A percentile compares a stretch with the other conserved stretches of the same genome.
Conservation (phyloP, 1,284 basidiomycete species). For the Cryptococcus jaspeensis region DNA sequence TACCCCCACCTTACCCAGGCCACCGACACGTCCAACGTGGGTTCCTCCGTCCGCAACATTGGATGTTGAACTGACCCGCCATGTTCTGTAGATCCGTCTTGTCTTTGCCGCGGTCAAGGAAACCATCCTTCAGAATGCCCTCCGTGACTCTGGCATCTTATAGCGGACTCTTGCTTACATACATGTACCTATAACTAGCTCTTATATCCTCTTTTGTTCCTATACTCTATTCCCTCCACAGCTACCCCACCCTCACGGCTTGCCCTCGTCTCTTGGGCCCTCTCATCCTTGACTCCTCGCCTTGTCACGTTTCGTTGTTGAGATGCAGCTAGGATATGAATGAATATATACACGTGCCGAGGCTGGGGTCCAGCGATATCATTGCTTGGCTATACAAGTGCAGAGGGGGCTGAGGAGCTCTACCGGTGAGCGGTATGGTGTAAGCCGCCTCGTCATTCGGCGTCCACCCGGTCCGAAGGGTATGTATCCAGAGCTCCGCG, state of each 20-base stretch:
- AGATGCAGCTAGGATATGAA: too few relatives aligned
- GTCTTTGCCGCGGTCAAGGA: conserved; percentile 98
- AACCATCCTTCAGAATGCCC: conserved; percentile 75
- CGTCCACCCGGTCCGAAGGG: too few relatives aligned
- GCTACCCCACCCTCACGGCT: neutral
- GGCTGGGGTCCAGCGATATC: too few relatives aligned
- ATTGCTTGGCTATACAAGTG: too few relatives aligned
- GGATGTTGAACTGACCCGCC: neutral
- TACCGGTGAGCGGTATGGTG: too few relatives aligned
- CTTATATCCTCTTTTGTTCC: neutral
- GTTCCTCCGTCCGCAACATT: conserved; percentile 43
- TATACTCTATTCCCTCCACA: neutral
- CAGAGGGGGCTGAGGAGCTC: too few relatives aligned
- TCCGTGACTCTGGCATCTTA: conserved; percentile 50
- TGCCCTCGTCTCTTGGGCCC: neutral
- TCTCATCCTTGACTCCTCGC: too few relatives aligned
- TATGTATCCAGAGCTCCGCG: too few relatives aligned
- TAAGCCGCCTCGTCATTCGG: too few relatives aligned
- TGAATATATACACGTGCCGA: too few relatives aligned
- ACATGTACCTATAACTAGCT: neutral
- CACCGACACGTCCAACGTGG: conserved; percentile 63
- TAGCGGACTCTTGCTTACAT: conserved; percentile 16
- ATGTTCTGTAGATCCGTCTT: conserved; percentile 61
- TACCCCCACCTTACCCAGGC: conserved; percentile 78
- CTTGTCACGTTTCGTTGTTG: too few relatives aligned